Conservation (phyloP, 179 eudicot genomes). For the Heliamphora ciliata region DNA sequence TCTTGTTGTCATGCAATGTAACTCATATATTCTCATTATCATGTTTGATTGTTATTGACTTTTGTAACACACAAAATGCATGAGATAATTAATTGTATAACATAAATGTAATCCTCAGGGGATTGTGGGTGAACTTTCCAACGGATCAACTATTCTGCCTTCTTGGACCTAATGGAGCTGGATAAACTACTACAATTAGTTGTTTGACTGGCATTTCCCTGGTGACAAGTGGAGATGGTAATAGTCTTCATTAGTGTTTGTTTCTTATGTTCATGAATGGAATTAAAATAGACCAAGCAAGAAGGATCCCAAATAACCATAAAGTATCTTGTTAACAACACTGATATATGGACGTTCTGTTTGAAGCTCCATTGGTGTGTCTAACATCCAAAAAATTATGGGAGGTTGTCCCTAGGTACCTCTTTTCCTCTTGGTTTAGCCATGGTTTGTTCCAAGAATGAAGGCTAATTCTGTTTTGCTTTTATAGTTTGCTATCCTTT, state of each 20-base stretch:
- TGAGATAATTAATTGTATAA: background rate
- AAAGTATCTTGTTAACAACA: conserved; percentile 36
- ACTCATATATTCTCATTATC: background rate
- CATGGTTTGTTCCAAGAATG: background rate
- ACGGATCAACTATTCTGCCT: conserved; percentile 88
- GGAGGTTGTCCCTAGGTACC: conserved; percentile 95
- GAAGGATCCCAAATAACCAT: background rate
- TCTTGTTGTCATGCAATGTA: background rate
- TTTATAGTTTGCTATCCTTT: conserved; percentile 77
- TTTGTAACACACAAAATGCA: too few species aligned
- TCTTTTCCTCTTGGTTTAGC: background rate
- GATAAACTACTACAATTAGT: conserved; percentile 79
- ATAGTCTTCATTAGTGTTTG: conserved; percentile 6
- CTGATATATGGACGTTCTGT: conserved; percentile 71
- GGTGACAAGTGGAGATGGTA: conserved; percentile 90
- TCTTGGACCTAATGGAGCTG: conserved; percentile 96
- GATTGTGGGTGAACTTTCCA: conserved; percentile 60
- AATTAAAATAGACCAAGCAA: background rate
- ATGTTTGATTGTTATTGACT: background rate
- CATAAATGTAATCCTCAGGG: conserved; percentile 40
- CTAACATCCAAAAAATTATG: conserved; percentile 61
- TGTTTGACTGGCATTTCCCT: conserved; percentile 84
- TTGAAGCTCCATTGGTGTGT: conserved; percentile 69
- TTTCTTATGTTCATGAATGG: background rate
- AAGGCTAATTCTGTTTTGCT: background rate